phyloP scores from a whole-genome alignment of 208 protist genomes.

The Strigomonas galati region DNA sequence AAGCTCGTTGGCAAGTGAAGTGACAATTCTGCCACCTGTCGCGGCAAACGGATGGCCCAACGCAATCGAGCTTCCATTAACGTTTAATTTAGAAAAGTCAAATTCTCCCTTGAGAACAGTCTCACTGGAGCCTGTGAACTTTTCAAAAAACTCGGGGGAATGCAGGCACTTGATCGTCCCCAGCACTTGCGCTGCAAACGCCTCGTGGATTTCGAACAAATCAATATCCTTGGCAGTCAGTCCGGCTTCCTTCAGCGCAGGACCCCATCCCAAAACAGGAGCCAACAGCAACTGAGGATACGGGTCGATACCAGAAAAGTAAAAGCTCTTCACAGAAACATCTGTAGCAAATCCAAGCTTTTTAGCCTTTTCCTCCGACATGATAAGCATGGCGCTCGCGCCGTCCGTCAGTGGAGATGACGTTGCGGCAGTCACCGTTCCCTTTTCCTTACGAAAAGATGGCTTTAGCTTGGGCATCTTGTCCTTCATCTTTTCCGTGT shows the following conservation, averaged over 20 bases:
- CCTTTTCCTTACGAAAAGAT: conserved; percentile 66
- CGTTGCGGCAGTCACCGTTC: conserved; percentile 80
- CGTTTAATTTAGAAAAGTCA: conserved; percentile 76
- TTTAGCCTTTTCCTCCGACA: conserved; percentile 82
- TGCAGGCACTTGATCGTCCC: conserved; percentile 66
- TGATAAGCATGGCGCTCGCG: conserved; percentile 74
- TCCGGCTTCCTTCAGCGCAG: conserved; percentile 59
- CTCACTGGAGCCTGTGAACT: conserved; percentile 29
- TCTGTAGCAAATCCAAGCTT: conserved; percentile 76
- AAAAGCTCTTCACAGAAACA: conserved; percentile 51
- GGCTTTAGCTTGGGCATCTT: conserved; percentile 74
- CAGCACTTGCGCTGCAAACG: conserved; percentile 86
- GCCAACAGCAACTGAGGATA: conserved; percentile 86
- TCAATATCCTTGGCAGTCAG: conserved; percentile 78
- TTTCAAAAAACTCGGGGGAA: conserved; percentile 72
- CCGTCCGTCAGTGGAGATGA: conserved; percentile 81
- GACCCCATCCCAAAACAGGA: conserved; percentile 77
- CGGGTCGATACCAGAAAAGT: conserved; percentile 82
- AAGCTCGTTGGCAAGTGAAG: conserved; percentile 71
- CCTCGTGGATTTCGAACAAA: conserved; percentile 88
- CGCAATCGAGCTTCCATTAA: conserved; percentile 76
- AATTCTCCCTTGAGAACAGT: conserved; percentile 41
- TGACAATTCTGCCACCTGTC: conserved; percentile 81
- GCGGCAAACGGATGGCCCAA: conserved; percentile 88
- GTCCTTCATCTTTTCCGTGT: conserved; percentile 48